Evolutionary conservation across 306 rosid genomes (phyloP).

Genomic region (Cyamopsis tetragonoloba): DNA sequence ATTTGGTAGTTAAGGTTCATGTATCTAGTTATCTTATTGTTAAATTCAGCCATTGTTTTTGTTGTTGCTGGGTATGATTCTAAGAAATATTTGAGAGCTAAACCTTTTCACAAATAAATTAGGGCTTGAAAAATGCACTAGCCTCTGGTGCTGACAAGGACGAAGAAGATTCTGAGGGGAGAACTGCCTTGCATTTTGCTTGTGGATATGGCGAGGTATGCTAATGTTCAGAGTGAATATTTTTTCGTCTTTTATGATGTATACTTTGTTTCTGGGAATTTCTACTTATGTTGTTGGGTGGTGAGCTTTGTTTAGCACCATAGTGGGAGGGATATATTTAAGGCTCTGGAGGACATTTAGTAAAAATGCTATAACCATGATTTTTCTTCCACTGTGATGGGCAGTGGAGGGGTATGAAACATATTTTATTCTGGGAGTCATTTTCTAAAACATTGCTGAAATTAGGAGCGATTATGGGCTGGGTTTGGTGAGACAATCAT

Average conservation of each 20-base stretch:
- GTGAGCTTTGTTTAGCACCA: not conserved
- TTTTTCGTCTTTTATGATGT: not conserved
- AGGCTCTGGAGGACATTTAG: not conserved
- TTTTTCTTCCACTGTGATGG: not conserved
- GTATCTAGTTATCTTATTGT: slow-evolving; percentile 5
- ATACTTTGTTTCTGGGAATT: not conserved
- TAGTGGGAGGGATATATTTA: not conserved
- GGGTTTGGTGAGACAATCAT: not conserved
- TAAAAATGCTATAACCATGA: not conserved
- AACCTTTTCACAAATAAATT: slow-evolving; percentile 15
- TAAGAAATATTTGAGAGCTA: slow-evolving; percentile 21
- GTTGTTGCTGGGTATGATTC: slow-evolving; percentile 2
- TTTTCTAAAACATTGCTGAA: not conserved
- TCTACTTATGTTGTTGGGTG: slow-evolving; percentile 5
- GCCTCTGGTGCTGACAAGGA: slow-evolving; percentile 90
- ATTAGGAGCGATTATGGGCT: not conserved
- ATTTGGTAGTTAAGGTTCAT: not conserved
- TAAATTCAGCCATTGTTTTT: not conserved
- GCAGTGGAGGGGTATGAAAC: not conserved
- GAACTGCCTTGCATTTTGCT: slow-evolving; percentile 98
- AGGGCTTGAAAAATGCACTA: slow-evolving; percentile 88
- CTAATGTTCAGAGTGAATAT: not conserved
- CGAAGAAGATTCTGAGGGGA: slow-evolving; percentile 96
- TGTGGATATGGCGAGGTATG: slow-evolving; percentile 99
- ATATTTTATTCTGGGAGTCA: not conserved